phyloP scores from a whole-genome alignment of 345 rosid species.

The Populus tremula region DNA sequence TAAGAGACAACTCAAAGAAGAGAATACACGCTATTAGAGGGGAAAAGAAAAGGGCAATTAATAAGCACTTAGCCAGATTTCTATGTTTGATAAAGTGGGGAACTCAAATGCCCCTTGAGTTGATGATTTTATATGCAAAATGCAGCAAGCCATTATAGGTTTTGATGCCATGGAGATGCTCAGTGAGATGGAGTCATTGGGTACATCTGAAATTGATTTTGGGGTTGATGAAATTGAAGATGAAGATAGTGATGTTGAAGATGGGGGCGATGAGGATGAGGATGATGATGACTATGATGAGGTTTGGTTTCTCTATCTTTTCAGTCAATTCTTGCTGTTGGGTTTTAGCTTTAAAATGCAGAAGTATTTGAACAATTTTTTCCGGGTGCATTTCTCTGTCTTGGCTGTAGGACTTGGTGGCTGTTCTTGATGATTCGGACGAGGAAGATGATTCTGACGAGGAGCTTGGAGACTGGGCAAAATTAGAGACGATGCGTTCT shows the following conservation, averaged over 20 bases:
- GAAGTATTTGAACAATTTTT: slow-evolving; percentile 3
- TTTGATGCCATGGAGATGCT: slow-evolving; percentile 77
- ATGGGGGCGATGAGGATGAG: slow-evolving; percentile 36
- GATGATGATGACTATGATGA: slow-evolving; percentile 34
- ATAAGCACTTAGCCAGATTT: neutral
- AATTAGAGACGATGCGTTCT: slow-evolving; percentile 79
- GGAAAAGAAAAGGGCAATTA: neutral
- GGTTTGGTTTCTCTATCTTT: slow-evolving; percentile 23
- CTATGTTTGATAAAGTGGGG: neutral
- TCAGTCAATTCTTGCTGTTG: slow-evolving; percentile 4
- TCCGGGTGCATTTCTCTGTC: slow-evolving; percentile 17
- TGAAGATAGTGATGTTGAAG: slow-evolving; percentile 58
- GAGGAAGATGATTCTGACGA: slow-evolving; percentile 57
- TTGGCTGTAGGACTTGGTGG: slow-evolving; percentile 63
- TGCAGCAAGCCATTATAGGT: slow-evolving; percentile 91
- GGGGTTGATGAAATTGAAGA: slow-evolving; percentile 64
- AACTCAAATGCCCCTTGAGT: neutral
- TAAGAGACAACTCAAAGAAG: neutral
- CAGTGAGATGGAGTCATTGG: slow-evolving; percentile 64
- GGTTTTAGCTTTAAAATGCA: slow-evolving; percentile 7
- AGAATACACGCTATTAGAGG: neutral
- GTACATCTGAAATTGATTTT: slow-evolving; percentile 66
- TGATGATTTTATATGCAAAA: slow-evolving; percentile 18
- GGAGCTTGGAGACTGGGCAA: slow-evolving; percentile 80
- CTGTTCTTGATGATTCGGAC: slow-evolving; percentile 62